Conservation (phyloP, 2,329 filamentous ascomycete species). For the Penicillium aurantiogriseum region DNA sequence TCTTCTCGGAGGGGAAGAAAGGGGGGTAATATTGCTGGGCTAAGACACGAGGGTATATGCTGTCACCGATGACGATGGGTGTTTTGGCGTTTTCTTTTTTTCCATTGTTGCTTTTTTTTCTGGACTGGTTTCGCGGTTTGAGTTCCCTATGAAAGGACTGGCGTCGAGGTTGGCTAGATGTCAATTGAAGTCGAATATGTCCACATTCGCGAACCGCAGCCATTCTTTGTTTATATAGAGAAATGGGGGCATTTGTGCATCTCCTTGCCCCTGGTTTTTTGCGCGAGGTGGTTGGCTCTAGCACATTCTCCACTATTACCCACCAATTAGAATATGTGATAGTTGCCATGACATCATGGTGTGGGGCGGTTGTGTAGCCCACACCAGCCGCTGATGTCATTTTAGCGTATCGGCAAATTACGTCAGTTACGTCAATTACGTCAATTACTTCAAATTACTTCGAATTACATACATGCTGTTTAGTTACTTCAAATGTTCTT, state of each 20-base stretch:
- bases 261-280: slow-evolving; percentile 9
- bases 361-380: not conserved
- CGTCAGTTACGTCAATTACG: not conserved
- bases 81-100: not conserved
- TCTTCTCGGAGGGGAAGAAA: not conserved
- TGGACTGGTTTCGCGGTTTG: not conserved
- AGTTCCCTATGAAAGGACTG: not conserved
- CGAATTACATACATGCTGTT: not conserved
- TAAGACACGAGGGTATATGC: slow-evolving; percentile 17
- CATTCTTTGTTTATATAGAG: slow-evolving; percentile 20
- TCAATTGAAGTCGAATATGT: not conserved
- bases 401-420: not conserved
- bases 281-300: slow-evolving; percentile 15
- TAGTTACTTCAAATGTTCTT: no score
- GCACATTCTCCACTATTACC: not conserved
- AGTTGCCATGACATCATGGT: slow-evolving; percentile 19
- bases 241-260: slow-evolving; percentile 5
- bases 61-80: slow-evolving; percentile 27
- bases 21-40: slow-evolving; percentile 1
- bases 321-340: slow-evolving; percentile 12
- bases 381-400: slow-evolving; percentile 27
- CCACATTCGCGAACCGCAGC: slow-evolving; percentile 1
- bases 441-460: not conserved
- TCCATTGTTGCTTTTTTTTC: not conserved
- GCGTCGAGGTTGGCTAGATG: not conserved